Evolutionary conservation across 2,329 filamentous ascomycete genomes (phyloP), one percentile per base, ranked within the genome.

Genomic region (Aspergillus phoenicis): DNA sequence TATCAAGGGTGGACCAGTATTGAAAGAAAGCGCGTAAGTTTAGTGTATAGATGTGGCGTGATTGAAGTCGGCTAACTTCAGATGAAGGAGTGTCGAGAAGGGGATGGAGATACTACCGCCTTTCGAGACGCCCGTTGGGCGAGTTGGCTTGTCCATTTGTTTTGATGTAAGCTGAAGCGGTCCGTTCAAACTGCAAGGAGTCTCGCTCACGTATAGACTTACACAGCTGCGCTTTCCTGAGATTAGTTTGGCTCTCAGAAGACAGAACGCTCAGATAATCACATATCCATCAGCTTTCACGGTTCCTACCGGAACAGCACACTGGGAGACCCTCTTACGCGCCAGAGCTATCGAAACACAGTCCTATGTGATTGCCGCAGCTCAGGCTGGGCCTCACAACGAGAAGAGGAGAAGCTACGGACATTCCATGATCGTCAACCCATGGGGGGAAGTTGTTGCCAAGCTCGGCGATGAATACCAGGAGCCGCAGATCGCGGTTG

Each of bases 271-370:
- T 1, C 87, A 97, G 64, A 80, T 97, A 57, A 80, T 97, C 53
- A 87, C 91, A 0, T 97, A 94, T 72, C 94, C 94, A 0, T 94
- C 91, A 5, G 94, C 94, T 4, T 98, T 97, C 72, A 97, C 93
- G 0, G 84, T 96, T 0, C 87, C 89, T 1, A 97, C 94, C 0
- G 94, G 94, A 0, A 83, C 82, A 59, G 91, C 91, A 1, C 94
- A 97, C 77, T 98, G 94, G 94, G 87, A 92, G 70, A 82, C 86
- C 2, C 79, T 98, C 5, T 80, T 97, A 13, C 83, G 91, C 28
- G 88, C 91, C 3, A 83, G 94, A 51, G 94, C 94, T 8, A 91
- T 97, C 62, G 94, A 97, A 81, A 92, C 89, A 17, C 91, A 97
- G 78, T 87, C 87, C 58, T 98, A 91, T 81, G 88, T 97, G 2